Conservation (phyloP, 331 rosid genomes). For the Prunus yedoensis region DNA sequence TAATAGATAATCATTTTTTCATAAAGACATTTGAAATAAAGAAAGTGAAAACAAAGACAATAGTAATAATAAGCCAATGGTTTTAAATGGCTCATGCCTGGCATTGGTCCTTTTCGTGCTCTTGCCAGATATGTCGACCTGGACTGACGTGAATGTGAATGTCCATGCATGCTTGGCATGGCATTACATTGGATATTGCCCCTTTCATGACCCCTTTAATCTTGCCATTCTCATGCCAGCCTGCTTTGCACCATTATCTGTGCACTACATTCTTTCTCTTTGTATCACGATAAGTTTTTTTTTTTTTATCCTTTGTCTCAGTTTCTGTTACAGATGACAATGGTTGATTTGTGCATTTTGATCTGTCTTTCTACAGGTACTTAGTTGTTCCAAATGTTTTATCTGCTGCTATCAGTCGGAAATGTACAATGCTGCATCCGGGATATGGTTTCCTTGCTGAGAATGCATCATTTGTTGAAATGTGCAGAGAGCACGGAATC, state of each 20-base stretch:
- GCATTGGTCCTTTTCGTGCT: neutral
- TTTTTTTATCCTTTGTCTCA: constrained; percentile 9
- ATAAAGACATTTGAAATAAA: neutral
- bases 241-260: constrained; percentile 25
- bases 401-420: constrained; percentile 78
- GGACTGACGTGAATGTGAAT: too few species aligned
- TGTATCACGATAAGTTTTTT: neutral
- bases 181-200: neutral
- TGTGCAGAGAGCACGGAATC: constrained; percentile 88
- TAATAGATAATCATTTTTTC: neutral
- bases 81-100: neutral
- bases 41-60: neutral
- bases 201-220: neutral
- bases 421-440: constrained; percentile 93
- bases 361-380: constrained; percentile 50
- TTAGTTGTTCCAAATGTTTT: constrained; percentile 78
- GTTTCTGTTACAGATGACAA: constrained; percentile 11
- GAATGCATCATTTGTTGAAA: constrained; percentile 93
- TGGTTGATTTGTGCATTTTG: constrained; percentile 10
- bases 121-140: neutral
- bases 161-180: neutral
- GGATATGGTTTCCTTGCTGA: constrained; percentile 97
- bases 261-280: neutral
- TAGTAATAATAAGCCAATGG: neutral
- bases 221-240: neutral